These are phyloP conservation scores for Neofusicoccum laricinum DNA, from an alignment of 2,329 filamentous ascomycete species.

Conservation along the genomic window DNA sequence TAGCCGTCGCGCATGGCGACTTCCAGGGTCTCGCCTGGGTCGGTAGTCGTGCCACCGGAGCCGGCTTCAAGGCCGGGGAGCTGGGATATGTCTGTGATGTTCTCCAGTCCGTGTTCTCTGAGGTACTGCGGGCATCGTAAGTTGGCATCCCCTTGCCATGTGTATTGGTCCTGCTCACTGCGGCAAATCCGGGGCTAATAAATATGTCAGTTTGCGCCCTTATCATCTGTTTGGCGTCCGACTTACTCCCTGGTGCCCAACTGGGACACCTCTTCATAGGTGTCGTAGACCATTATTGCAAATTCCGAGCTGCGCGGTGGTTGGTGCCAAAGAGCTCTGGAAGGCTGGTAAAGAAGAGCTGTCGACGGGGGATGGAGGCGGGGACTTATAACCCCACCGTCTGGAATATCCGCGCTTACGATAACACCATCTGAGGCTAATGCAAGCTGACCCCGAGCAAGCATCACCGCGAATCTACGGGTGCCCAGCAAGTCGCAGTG, in stretches of 20 bases:
- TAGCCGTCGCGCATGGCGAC: constrained; percentile 5
- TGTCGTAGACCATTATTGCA: background rate
- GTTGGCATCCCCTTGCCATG: background rate
- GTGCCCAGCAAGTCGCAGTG: too few relatives aligned
- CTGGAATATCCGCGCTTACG: too few relatives aligned
- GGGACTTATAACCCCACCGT: too few relatives aligned
- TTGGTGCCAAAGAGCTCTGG: too few relatives aligned
- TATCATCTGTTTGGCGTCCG: too few relatives aligned
- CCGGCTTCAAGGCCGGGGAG: background rate
- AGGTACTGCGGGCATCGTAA: background rate
- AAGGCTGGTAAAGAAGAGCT: too few relatives aligned
- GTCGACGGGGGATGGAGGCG: too few relatives aligned
- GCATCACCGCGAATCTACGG: too few relatives aligned
- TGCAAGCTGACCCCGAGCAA: too few relatives aligned
- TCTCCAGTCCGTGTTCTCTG: background rate
- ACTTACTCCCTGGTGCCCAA: background rate
- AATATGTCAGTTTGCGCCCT: background rate
- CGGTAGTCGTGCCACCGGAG: background rate
- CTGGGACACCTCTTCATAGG: background rate
- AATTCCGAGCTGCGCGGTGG: too few relatives aligned
- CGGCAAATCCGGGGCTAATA: background rate
- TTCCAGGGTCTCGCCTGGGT: background rate
- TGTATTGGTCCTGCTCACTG: background rate
- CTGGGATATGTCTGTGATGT: background rate
- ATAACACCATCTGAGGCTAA: too few relatives aligned